Percentiles rank a stretch among this genome's conserved stretches.
Evolutionary conservation across 768 basidiomycete genomes (phyloP).

Genomic region (Mycena floridula): DNA sequence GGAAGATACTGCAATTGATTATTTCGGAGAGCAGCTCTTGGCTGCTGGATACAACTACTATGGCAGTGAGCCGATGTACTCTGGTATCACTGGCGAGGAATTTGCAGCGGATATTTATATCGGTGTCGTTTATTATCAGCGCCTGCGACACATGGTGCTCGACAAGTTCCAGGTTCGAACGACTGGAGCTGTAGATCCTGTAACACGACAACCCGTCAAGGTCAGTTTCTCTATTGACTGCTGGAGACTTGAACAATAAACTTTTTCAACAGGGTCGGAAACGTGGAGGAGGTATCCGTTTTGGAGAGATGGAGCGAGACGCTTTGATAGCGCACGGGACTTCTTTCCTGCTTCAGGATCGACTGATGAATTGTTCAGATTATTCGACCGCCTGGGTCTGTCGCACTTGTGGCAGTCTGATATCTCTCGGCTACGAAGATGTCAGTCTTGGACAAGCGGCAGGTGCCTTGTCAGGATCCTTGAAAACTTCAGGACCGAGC

Average conservation of each 20-base stretch:
- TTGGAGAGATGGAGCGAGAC: conserved; percentile 99
- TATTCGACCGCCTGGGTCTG: conserved; percentile 99
- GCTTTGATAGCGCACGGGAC: conserved; percentile 98
- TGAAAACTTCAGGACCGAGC: conserved; percentile 62
- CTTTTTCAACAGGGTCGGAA: conserved; percentile 72
- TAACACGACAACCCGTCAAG: conserved; percentile 97
- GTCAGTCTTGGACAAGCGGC: conserved; percentile 62
- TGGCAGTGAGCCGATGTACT: conserved; percentile 99
- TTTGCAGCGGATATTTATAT: conserved; percentile 99
- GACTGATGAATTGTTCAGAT: conserved; percentile 99
- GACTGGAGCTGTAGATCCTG: conserved; percentile 92
- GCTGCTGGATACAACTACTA: conserved; percentile 98
- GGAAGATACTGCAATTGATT: conserved; percentile 93
- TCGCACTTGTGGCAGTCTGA: conserved; percentile 90
- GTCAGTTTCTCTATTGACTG: conserved; percentile 32
- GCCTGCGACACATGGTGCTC: conserved; percentile 97
- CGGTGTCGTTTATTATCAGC: conserved; percentile 97
- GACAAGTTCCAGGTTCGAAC: conserved; percentile 99
- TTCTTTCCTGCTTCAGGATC: conserved; percentile 95
- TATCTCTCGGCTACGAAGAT: conserved; percentile 95
- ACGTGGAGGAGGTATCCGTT: conserved; percentile 97
- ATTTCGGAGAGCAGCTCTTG: conserved; percentile 92
- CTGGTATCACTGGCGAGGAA: conserved; percentile 97
- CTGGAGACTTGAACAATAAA: conserved; percentile 1
- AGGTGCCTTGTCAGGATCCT: conserved; percentile 39